Conservation (phyloP, 2,329 filamentous ascomycete species). For the Hypoxylon sp. region DNA sequence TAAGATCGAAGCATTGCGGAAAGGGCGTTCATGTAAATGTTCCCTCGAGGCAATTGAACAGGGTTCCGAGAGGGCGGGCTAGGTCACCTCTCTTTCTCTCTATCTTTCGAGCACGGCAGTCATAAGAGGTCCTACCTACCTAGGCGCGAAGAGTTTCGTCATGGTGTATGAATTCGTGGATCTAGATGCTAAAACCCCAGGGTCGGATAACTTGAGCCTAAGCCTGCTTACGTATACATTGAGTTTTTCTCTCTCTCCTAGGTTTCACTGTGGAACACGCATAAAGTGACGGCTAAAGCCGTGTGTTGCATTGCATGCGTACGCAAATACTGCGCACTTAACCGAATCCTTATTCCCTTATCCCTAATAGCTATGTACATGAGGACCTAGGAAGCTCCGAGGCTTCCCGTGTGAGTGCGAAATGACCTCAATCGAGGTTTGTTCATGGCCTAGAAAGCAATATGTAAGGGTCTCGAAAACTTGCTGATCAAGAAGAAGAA, state of each 20-base stretch:
- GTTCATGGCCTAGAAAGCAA: no score
- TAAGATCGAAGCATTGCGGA: constrained; percentile 26
- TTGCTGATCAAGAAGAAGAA: not conserved
- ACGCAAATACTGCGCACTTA: not conserved
- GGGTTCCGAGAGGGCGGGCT: constrained; percentile 20
- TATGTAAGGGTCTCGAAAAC: not conserved
- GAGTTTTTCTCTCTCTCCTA: constrained; percentile 21
- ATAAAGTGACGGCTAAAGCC: constrained; percentile 1
- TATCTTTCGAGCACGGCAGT: constrained; percentile 18
- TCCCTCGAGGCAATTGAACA: constrained; percentile 18
- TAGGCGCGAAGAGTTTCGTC: not conserved
- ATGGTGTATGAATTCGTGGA: constrained; percentile 27
- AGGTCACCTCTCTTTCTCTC: constrained; percentile 13
- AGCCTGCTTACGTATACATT: constrained; percentile 21
- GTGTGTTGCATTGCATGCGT: not conserved
- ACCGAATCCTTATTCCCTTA: not conserved
- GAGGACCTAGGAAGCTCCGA: not conserved
- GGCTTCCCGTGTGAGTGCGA: not conserved
- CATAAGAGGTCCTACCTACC: constrained; percentile 7
- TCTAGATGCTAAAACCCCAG: constrained; percentile 33
- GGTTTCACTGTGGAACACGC: not conserved
- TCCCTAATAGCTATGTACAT: not conserved
- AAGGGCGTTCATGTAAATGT: constrained; percentile 29
- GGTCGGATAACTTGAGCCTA: constrained; percentile 29
- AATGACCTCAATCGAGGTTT: no score